Percentiles rank a stretch among this genome's conserved stretches.
These are phyloP conservation scores for Plantago coronopus DNA, from an alignment of 305 asterid genomes.

Conservation along the genomic window DNA sequence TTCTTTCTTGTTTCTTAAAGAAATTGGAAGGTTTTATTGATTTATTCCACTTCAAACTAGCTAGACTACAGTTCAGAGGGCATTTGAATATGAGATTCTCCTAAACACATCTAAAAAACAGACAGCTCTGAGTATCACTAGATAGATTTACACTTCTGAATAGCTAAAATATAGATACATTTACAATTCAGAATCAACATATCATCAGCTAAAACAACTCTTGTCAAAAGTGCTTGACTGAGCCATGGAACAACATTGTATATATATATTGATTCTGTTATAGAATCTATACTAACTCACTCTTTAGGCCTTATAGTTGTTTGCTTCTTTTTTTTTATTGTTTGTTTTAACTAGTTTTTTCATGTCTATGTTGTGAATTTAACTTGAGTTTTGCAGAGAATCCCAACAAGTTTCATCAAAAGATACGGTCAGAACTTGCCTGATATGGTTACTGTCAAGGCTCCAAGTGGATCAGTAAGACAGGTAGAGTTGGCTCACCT, in stretches of 20 bases:
- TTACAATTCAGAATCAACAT: neutral
- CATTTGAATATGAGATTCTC: too few species aligned
- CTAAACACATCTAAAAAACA: too few species aligned
- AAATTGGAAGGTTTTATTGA: too few species aligned
- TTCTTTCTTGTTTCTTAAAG: too few species aligned
- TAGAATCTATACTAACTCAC: neutral
- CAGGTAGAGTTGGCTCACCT: neutral
- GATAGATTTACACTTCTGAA: too few species aligned
- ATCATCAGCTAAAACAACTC: neutral
- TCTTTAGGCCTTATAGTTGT: neutral
- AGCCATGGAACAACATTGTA: neutral
- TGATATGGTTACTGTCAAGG: conserved; percentile 20
- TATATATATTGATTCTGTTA: too few species aligned
- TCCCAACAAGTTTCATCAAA: conserved; percentile 24
- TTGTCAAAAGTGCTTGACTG: too few species aligned
- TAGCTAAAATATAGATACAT: too few species aligned
- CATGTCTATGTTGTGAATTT: neutral
- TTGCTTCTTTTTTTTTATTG: too few species aligned
- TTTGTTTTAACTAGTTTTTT: neutral
- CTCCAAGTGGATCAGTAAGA: conserved; percentile 18
- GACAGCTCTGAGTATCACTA: too few species aligned
- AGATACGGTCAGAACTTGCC: conserved; percentile 23
- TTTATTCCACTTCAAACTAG: too few species aligned
- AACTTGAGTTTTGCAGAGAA: conserved; percentile 19
- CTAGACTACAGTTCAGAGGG: too few species aligned